A percentile compares a stretch with the other conserved stretches of the same genome.
Evolutionary conservation across 805 yeast genomes (phyloP).

Genomic region (Metschnikowia shivogae): DNA sequence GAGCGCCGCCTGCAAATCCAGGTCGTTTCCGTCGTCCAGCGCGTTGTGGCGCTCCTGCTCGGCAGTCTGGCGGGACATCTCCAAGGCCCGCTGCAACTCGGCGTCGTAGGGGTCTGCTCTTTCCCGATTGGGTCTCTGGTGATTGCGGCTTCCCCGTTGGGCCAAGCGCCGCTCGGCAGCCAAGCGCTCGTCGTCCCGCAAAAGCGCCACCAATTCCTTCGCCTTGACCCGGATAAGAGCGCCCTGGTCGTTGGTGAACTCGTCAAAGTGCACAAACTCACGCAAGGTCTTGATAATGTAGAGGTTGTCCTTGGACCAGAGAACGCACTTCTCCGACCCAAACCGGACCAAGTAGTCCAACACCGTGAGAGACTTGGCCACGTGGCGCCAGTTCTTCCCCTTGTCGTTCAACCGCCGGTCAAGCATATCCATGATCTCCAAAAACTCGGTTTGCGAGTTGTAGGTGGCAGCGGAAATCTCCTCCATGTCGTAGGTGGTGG

Average conservation of each 20-base stretch:
- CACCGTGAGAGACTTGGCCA: conserved; percentile 86
- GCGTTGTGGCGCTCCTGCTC: conserved; percentile 67
- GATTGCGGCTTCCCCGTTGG: neutral
- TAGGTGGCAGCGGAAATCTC: conserved; percentile 74
- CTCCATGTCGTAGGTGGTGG: conserved; percentile 77
- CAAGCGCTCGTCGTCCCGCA: conserved; percentile 79
- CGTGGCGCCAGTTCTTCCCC: conserved; percentile 97
- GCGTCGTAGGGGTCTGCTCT: conserved; percentile 53
- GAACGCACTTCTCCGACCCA: conserved; percentile 84
- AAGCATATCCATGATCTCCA: conserved; percentile 90
- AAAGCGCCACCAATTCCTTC: conserved; percentile 74
- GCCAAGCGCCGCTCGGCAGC: conserved; percentile 59
- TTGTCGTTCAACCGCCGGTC: conserved; percentile 91
- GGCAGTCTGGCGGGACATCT: conserved; percentile 74
- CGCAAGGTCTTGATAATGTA: conserved; percentile 85
- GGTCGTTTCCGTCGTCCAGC: conserved; percentile 49
- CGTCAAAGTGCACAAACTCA: conserved; percentile 83
- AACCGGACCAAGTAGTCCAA: conserved; percentile 79
- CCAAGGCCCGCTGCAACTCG: conserved; percentile 76
- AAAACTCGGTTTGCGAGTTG: conserved; percentile 63
- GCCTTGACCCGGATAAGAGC: conserved; percentile 84
- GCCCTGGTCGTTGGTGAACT: conserved; percentile 79
- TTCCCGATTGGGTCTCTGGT: neutral
- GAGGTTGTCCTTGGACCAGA: conserved; percentile 87
- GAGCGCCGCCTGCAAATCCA: conserved; percentile 65